Evolutionary conservation across 1,139 yeast genomes (phyloP), one percentile per base, ranked within the genome.

Genomic region (Candida glucosophila): DNA sequence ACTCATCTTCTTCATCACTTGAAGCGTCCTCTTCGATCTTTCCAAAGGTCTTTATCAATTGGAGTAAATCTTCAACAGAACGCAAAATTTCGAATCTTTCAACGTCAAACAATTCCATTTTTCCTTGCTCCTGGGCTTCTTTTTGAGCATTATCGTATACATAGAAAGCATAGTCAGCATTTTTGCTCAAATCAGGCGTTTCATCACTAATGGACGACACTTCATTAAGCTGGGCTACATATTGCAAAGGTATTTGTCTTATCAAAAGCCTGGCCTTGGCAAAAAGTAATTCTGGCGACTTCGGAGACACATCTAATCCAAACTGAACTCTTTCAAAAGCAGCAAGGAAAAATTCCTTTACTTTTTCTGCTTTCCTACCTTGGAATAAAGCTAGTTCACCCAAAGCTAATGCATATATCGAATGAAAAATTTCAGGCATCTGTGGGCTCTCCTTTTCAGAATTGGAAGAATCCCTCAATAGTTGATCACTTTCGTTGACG

Each of bases 401-500:
- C 28, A 88, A 58, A 0, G 94, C 77, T 26, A 71, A 55, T 0
- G 85, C 86, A 47, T 86, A 88, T 17, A 80, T 70, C 6, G 77
- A 58, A 45, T 83, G 82, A 50, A 85, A 83, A 24, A 60, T 61
- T 12, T 74, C 75, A 10, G 77, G 72, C 12, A 81, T 24, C 29
- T 48, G 43, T 8, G 49, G 50, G 3, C 55, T 55, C 12, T 35
- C 25, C 15, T 33, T 32, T 14, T 51, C 52, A 5, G 20, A 15
- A 5, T 15, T 22, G 16, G 12, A 17, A 22, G 47, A 46, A 40
- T 65, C 61, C 40, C 95, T 65, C 38, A 85, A 60, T 21, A 85
- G 49, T 24, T 94, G 58, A 44, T 88, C 96, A 53, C 95, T 81
- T 49, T 90, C 97, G 43, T 90, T 95, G 12, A 90, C 72, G 4